Evolutionary conservation across 257 asterid genomes (phyloP), one percentile per base, ranked within the genome.

Genomic region (Solanum sejunctum): DNA sequence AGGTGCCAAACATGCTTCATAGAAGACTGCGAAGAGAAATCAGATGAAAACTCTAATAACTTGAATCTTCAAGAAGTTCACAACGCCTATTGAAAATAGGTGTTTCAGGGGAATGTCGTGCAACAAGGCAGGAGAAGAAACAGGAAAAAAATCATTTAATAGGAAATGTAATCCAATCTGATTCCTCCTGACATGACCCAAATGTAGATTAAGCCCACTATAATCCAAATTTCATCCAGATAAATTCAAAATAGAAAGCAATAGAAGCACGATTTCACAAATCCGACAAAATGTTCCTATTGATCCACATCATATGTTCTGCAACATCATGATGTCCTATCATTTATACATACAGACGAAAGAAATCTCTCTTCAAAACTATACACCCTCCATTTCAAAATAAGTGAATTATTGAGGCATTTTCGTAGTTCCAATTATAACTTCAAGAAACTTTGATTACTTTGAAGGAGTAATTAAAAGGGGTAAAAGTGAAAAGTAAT

Each of bases 1-100:
- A 97, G 99, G 98, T 92, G 88, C 87, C 73, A 91, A 90, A 84
- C 36, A 83, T 84, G 84, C 63, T 73, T 10, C 58, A 58, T 80
- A 16, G 70, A 83, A 21, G 56, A 10, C 64, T 52, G 49, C 28
- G 26, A 78, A 78, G 49, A 78, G 26, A 52, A 78, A 26, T 52
- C 82, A 78, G 64, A 78, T 16, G 49, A 78, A 78, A 17, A 78
- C 26, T 75, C 63, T 52, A 52, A 63, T 52, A 78, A 52, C 43
- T 51, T 28, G 26, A 45, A 52, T 26, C 39, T 26, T 54, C 82
- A 26, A 52, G n/a, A 78, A 52, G 12, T 26, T 26, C 61, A 78
- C 47, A 16, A 26, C 3, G 28, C 49, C 49, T 16, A 28, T 16
- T 18, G 28, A 47, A 78, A 28, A 78, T 51, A 26, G 23, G 82